Conservation (phyloP, 2,329 filamentous ascomycete genomes). For the Neurospora sp. region DNA sequence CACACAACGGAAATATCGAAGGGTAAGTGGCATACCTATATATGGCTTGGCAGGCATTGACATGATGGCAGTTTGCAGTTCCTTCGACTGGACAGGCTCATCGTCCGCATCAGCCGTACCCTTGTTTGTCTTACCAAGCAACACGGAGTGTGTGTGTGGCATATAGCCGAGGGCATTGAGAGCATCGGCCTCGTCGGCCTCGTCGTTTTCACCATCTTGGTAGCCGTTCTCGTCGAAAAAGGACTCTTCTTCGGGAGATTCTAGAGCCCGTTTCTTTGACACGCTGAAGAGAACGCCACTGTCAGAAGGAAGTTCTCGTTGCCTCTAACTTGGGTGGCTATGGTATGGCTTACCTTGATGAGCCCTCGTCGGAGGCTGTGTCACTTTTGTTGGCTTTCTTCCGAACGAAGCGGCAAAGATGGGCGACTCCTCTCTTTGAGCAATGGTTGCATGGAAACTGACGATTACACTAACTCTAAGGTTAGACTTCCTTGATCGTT, state of each 20-base stretch:
- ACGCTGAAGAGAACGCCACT: conserved; percentile 5
- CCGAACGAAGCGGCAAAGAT: conserved; percentile 33
- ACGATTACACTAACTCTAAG: conserved; percentile 31
- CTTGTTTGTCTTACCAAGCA: conserved; percentile 13
- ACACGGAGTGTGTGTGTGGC: conserved; percentile 15
- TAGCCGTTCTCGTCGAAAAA: conserved; percentile 4
- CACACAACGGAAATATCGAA: not conserved
- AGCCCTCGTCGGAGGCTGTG: conserved; percentile 7
- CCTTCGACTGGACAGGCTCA: conserved; percentile 16
- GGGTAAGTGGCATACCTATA: conserved; percentile 19
- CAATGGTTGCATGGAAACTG: conserved; percentile 43
- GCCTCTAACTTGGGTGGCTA: not conserved
- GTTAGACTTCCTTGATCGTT: not conserved
- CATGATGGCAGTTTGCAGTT: conserved; percentile 23
- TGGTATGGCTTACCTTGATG: conserved; percentile 7
- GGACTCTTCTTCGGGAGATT: conserved; percentile 6
- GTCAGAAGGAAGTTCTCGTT: conserved; percentile 3
- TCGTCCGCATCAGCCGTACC: conserved; percentile 7
- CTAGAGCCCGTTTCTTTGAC: conserved; percentile 17
- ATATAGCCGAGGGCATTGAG: conserved; percentile 18
- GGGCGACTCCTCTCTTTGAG: conserved; percentile 34
- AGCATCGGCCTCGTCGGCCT: conserved; percentile 11
- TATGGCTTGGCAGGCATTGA: conserved; percentile 28
- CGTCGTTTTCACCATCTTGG: conserved; percentile 8
- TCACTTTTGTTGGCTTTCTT: conserved; percentile 22